These are phyloP conservation scores for Oxyria digyna DNA, from an alignment of 148 eudicot species.

Conservation along the genomic window DNA sequence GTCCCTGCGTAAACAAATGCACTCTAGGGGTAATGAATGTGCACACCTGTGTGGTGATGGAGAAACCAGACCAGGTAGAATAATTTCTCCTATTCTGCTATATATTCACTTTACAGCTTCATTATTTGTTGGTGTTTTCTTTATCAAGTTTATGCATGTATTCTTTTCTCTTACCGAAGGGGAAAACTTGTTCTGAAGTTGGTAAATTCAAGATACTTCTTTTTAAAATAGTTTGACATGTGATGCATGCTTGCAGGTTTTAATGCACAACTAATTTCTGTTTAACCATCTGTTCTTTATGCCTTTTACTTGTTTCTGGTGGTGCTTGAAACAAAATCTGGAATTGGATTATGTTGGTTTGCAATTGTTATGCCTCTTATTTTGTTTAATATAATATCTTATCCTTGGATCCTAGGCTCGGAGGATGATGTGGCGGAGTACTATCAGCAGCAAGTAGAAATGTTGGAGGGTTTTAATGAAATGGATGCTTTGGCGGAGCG, in stretches of 20 bases:
- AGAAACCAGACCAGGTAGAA: neutral
- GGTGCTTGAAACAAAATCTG: neutral
- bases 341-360: neutral
- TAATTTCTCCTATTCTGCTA: neutral
- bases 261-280: neutral
- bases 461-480: slow-evolving; percentile 72
- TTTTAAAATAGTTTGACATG: neutral
- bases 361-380: neutral
- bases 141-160: neutral
- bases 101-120: neutral
- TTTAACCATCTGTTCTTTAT: neutral
- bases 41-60: neutral
- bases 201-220: too few relatives aligned
- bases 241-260: neutral
- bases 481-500: slow-evolving; percentile 84
- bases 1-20: neutral
- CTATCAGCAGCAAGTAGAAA: slow-evolving; percentile 77
- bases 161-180: neutral
- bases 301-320: neutral
- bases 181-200: neutral
- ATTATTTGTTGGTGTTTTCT: neutral
- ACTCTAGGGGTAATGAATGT: neutral
- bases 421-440: slow-evolving; percentile 80
- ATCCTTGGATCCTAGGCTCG: slow-evolving; percentile 29
- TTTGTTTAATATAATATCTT: neutral